These are phyloP conservation scores for Xerocomus brunneocitrinus DNA, from an alignment of 768 basidiomycete species.

Conservation along the genomic window DNA sequence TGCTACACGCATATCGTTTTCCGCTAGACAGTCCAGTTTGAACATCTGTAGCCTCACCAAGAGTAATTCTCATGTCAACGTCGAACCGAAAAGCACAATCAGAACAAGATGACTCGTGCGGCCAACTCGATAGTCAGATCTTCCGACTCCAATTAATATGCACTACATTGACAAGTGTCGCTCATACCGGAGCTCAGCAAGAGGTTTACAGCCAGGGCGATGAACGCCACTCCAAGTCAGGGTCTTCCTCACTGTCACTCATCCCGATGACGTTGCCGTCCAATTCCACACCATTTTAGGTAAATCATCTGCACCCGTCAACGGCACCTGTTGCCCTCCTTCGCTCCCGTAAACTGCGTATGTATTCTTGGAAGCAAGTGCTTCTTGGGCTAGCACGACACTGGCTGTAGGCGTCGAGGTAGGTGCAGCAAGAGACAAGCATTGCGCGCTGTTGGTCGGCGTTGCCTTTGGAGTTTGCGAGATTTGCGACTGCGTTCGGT, in stretches of 20 bases:
- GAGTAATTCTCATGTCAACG: too few relatives aligned
- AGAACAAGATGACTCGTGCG: background rate
- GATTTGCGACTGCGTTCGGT: constrained; percentile 26
- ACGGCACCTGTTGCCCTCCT: constrained; percentile 2
- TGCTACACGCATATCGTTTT: background rate
- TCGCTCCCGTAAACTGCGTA: constrained; percentile 15
- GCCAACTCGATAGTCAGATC: background rate
- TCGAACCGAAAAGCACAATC: background rate
- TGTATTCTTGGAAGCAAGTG: background rate
- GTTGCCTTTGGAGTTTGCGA: constrained; percentile 27
- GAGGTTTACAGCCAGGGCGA: background rate
- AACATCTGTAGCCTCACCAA: background rate
- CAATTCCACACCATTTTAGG: constrained; percentile 20
- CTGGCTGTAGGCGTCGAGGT: constrained; percentile 26
- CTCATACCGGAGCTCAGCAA: background rate
- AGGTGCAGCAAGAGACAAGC: constrained; percentile 21
- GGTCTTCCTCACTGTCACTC: background rate
- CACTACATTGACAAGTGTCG: background rate
- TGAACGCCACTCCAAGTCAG: background rate
- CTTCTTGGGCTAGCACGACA: constrained; percentile 14
- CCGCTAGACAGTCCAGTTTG: background rate
- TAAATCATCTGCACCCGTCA: constrained; percentile 15
- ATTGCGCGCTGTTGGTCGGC: constrained; percentile 23
- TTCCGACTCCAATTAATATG: background rate
- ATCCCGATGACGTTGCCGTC: constrained; percentile 6